A percentile compares a stretch with the other conserved stretches of the same genome.
These are phyloP conservation scores for Syzygium grande DNA, from an alignment of 345 rosid species.

Conservation along the genomic window DNA sequence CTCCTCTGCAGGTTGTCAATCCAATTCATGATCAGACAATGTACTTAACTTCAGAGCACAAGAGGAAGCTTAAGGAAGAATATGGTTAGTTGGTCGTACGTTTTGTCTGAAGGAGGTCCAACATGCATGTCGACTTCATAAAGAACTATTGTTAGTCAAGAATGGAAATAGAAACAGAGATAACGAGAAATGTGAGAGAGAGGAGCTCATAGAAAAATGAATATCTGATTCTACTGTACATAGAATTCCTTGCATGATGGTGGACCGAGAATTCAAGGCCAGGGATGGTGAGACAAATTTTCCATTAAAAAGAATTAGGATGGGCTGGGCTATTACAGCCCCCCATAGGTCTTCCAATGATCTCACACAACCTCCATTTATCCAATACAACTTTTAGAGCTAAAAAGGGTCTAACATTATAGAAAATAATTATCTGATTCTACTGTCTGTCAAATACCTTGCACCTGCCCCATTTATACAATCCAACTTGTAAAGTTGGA, in stretches of 20 bases:
- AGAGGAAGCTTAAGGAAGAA: constrained; percentile 42
- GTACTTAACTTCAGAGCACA: constrained; percentile 32
- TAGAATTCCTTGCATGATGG: background rate
- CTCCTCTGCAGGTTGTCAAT: constrained; percentile 22
- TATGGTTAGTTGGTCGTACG: constrained; percentile 16
- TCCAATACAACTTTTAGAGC: background rate
- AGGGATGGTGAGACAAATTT: no score
- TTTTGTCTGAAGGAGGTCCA: background rate
- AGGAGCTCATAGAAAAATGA: background rate
- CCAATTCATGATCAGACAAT: constrained; percentile 45
- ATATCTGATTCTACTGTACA: background rate
- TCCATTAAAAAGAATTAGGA: background rate
- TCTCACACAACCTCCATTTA: background rate
- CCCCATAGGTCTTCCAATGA: background rate
- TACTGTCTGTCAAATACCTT: background rate
- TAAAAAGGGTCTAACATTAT: background rate
- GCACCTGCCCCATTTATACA: background rate
- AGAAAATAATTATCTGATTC: background rate
- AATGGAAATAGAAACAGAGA: background rate
- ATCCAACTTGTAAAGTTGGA: background rate
- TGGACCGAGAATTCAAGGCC: no score
- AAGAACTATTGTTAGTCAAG: background rate
- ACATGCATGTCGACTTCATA: background rate
- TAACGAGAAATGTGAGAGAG: background rate
- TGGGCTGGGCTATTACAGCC: background rate